Percentiles rank a stretch among this genome's conserved stretches.
These are phyloP conservation scores for Phanerodontia chrysosporium DNA, from an alignment of 768 basidiomycete species.

Conservation along the genomic window DNA sequence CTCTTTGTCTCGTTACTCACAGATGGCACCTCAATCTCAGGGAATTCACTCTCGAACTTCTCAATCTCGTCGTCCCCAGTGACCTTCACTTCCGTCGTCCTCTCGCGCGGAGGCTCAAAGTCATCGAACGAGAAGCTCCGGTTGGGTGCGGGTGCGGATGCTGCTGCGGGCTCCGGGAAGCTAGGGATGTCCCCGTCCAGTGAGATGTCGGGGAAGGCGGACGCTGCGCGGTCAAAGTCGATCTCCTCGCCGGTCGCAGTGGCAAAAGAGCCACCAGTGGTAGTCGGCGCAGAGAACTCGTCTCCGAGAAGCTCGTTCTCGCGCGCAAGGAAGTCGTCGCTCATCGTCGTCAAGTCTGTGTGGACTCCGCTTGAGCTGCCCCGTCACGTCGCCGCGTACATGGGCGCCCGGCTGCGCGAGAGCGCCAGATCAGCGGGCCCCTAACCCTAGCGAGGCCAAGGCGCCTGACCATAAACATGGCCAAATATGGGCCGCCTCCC, in stretches of 20 bases:
- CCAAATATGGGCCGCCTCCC: not conserved
- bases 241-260: conserved; percentile 48
- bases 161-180: conserved; percentile 32
- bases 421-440: not conserved
- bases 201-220: conserved; percentile 82
- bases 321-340: conserved; percentile 31
- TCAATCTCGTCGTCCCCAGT: conserved; percentile 85
- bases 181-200: conserved; percentile 58
- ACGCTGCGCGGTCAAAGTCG: conserved; percentile 78
- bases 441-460: not conserved
- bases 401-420: not conserved
- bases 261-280: conserved; percentile 25
- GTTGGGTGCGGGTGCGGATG: conserved; percentile 21
- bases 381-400: conserved; percentile 5
- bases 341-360: conserved; percentile 18
- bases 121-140: conserved; percentile 61
- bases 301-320: conserved; percentile 31
- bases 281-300: conserved; percentile 24
- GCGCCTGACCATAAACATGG: not conserved
- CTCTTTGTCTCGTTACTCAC: conserved; percentile 28
- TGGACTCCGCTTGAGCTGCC: not conserved
- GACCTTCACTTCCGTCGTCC: conserved; percentile 60
- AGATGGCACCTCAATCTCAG: conserved; percentile 59
- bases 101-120: conserved; percentile 44
- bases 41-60: conserved; percentile 82